Percentiles rank a stretch among this genome's conserved stretches.
Conservation (phyloP, 805 yeast genomes). For the Candida boidinii region DNA sequence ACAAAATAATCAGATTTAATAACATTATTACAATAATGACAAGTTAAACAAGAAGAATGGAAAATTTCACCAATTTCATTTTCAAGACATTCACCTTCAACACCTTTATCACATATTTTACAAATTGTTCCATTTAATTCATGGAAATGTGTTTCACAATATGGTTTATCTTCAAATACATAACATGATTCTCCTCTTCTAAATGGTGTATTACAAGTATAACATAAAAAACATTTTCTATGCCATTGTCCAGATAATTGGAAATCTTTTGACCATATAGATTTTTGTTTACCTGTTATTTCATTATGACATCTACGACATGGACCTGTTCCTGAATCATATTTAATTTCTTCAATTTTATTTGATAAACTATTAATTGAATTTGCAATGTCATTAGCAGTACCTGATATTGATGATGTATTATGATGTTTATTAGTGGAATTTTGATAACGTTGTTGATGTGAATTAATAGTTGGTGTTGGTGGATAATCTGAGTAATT, state of each 20-base stretch:
- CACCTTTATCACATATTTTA: slow-evolving; percentile 58
- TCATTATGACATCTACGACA: slow-evolving; percentile 63
- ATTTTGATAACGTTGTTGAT: too few relatives aligned
- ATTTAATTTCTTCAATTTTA: slow-evolving; percentile 12
- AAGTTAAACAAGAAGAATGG: slow-evolving; percentile 66
- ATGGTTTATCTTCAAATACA: slow-evolving; percentile 71
- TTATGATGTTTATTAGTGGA: too few relatives aligned
- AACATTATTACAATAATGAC: slow-evolving; percentile 46
- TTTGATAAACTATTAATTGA: too few relatives aligned
- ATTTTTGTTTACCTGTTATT: slow-evolving; percentile 42
- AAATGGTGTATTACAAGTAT: slow-evolving; percentile 49
- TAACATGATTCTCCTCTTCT: slow-evolving; percentile 60
- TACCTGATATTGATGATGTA: too few relatives aligned
- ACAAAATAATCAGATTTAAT: slow-evolving; percentile 51
- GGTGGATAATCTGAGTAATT: too few relatives aligned
- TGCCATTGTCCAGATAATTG: slow-evolving; percentile 93
- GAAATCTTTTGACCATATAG: slow-evolving; percentile 81
- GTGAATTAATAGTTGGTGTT: too few relatives aligned
- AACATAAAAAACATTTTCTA: slow-evolving; percentile 73
- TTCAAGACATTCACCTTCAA: slow-evolving; percentile 88
- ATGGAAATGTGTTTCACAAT: slow-evolving; percentile 76
- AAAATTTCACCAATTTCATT: slow-evolving; percentile 63
- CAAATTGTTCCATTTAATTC: slow-evolving; percentile 69
- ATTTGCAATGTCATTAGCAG: too few relatives aligned
- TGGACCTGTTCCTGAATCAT: slow-evolving; percentile 64